phyloP scores from a whole-genome alignment of 768 basidiomycete genomes.

The Suillus cothurnatus region DNA sequence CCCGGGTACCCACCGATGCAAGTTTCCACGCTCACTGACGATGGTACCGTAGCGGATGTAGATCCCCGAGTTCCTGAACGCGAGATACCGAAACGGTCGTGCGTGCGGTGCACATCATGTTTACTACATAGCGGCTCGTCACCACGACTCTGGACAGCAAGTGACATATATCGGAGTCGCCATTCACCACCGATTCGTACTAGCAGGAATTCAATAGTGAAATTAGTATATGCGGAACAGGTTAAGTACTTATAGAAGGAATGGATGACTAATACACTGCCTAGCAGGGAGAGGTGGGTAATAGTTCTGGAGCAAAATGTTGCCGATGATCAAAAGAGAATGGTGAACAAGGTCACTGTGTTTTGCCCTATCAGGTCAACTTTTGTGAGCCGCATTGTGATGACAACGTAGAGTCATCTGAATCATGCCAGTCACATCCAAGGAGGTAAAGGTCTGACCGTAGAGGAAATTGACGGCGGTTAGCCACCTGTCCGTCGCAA shows the following conservation, averaged over 20 bases:
- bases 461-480: neutral
- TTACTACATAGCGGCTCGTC: neutral
- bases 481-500: neutral
- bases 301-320: neutral
- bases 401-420: neutral
- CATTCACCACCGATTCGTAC: neutral
- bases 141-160: neutral
- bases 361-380: neutral
- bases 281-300: neutral
- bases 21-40: neutral
- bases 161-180: neutral
- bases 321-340: neutral
- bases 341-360: neutral
- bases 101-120: neutral
- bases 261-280: neutral
- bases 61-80: neutral
- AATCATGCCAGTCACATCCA: neutral
- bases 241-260: neutral
- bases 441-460: neutral
- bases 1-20: neutral
- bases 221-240: neutral
- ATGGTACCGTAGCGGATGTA: neutral
- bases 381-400: neutral
- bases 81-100: neutral
- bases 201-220: neutral